Base-by-base conservation (phyloP, 305 asterid species). In the Fraxinus albicans region DNA sequence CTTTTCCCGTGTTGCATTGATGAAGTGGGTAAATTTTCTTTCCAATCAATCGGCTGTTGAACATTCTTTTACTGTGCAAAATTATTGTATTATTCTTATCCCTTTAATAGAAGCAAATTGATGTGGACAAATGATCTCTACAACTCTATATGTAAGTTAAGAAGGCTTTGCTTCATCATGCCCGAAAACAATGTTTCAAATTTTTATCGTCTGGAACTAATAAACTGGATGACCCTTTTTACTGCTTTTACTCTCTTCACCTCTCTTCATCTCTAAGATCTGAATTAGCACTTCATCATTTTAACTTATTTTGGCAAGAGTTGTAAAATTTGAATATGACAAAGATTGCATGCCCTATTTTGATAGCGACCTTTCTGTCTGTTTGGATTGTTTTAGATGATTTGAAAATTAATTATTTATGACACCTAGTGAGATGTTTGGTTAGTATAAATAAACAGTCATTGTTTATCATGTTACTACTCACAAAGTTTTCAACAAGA, bases 1-100 rank as follows among this genome's bases (percentile, higher is more conserved):
- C 21, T 79, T 60, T 31, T 58, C 76, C 55, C 73, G 47, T 25
- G 83, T 79, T 44, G 33, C 73, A 79, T 76, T 81, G 60, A 21
- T 81, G 78, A 73, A 9, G 63, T 76, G 67, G 23, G 38, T 21
- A 23, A 74, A 78, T 47, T 58, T 35, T 74, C 74, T 79, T 53
- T 21, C 69, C 69, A 6, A 35, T 73, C 17, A 47, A 19, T 78
- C 44, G 77, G 23, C 63, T 80, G 29, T 70, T 73, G 53, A 78
- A 50, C 83, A 13, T 35, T 47, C 76, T 19, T 31, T 10, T 21
- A 60, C n/a, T 25, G 21, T 44, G 15, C 25, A 36, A 67, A 44
- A 8, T 83, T 70, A 65, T 76, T 23, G 29, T 40, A 19, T 79
- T 25, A 31, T 21, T 69, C 3, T 79, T 17, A 50, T 75, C 47